Conservation (phyloP, 495 filamentous ascomycete genomes). For the Zalerion maritima region DNA sequence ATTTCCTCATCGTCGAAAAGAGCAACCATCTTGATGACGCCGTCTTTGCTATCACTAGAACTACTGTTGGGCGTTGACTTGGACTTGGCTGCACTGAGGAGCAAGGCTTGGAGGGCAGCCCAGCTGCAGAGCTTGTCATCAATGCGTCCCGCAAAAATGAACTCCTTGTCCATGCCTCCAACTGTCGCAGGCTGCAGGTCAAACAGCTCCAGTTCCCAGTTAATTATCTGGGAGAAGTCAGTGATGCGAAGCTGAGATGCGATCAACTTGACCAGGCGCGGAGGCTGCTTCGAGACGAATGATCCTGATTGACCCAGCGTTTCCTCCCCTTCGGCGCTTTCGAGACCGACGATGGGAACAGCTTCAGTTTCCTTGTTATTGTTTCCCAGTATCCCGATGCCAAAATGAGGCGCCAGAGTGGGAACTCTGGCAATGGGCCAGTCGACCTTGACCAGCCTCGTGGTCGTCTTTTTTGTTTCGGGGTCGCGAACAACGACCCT, state of each 20-base stretch:
- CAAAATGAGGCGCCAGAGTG: conserved; percentile 89
- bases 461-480: conserved; percentile 59
- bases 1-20: conserved; percentile 97
- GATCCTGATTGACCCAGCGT: conserved; percentile 35
- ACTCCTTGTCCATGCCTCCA: conserved; percentile 78
- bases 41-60: conserved; percentile 30
- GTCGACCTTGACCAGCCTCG: conserved; percentile 73
- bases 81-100: conserved; percentile 44
- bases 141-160: conserved; percentile 89
- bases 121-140: conserved; percentile 96
- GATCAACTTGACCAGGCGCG: conserved; percentile 72
- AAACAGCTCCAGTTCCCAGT: conserved; percentile 96
- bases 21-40: conserved; percentile 67
- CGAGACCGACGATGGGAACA: conserved; percentile 84
- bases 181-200: conserved; percentile 76
- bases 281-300: conserved; percentile 70
- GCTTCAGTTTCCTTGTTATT: conserved; percentile 89
- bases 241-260: conserved; percentile 53
- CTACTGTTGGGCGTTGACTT: conserved; percentile 15
- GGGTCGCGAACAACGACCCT: conserved; percentile 68
- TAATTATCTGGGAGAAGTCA: conserved; percentile 59
- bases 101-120: conserved; percentile 73
- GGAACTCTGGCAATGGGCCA: conserved; percentile 92
- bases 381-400: conserved; percentile 55
- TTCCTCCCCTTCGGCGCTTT: conserved; percentile 30